These are phyloP conservation scores for Scleroderma citrinum DNA, from an alignment of 768 basidiomycete species.

Conservation along the genomic window DNA sequence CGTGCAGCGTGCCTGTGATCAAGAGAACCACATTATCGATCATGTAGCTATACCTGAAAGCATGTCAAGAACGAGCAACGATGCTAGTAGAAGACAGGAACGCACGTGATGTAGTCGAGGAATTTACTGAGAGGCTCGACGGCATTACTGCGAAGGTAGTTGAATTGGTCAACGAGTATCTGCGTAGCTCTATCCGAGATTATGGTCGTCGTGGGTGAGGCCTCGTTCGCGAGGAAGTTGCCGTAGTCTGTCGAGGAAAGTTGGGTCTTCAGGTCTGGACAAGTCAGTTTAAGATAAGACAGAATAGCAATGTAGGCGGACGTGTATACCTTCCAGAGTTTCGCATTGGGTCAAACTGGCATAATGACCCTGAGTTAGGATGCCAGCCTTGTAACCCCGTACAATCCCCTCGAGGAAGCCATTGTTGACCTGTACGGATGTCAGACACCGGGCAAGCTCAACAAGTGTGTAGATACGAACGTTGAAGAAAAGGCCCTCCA, in stretches of 20 bases:
- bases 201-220: conserved; percentile 85
- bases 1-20: conserved; percentile 95
- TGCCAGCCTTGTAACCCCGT: conserved; percentile 90
- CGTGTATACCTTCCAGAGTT: conserved; percentile 76
- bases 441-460: background rate
- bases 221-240: conserved; percentile 96
- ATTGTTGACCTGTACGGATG: conserved; percentile 47
- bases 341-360: conserved; percentile 95
- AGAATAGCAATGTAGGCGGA: background rate
- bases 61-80: conserved; percentile 3
- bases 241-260: conserved; percentile 96
- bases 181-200: conserved; percentile 97
- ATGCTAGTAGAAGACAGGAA: conserved; percentile 12
- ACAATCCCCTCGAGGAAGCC: conserved; percentile 82
- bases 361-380: conserved; percentile 87
- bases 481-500: conserved; percentile 91
- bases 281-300: conserved; percentile 1
- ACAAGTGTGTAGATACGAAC: conserved; percentile 35
- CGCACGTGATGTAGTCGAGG: conserved; percentile 96
- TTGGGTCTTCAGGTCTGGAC: conserved; percentile 90
- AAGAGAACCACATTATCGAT: conserved; percentile 98
- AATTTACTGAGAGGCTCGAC: conserved; percentile 89
- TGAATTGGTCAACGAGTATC: conserved; percentile 94
- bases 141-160: conserved; percentile 86
- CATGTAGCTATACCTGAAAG: conserved; percentile 90